Evolutionary conservation across 306 rosid species (phyloP), one percentile per base, ranked within the genome.

Genomic region (Rosa multiflora): DNA sequence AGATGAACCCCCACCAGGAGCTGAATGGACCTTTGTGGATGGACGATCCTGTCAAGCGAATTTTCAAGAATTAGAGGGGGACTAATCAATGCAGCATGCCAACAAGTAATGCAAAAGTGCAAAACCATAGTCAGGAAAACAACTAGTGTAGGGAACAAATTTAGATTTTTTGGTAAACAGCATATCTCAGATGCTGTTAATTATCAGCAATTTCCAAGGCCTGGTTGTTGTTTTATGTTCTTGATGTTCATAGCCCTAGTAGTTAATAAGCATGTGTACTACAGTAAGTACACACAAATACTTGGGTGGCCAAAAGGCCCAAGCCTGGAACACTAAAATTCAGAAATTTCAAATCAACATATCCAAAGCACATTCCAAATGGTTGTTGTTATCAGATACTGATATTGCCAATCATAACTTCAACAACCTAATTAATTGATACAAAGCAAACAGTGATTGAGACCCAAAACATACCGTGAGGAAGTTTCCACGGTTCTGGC

Each of bases 401-500:
- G 23, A 74, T 21, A 74, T 39, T 39, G 40, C 20, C 39, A 39
- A 63, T 23, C 42, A 43, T 40, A 58, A 58, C 42, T 4, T 58
- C 4, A 74, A 56, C 49, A 61, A 59, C 21, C 29, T 74, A 4
- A 1, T 2, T 13, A 56, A 20, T 13, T 14, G 21, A 42, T 56
- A 14, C 53, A 75, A 29, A 43, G 6, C 1, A 62, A 46, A 10
- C 18, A 6, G 17, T 44, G 13, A 62, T 13, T 46, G n/a, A 9
- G 59, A 79, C 35, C 23, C 43, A 35, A 48, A 48, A 18, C 78
- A 52, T 80, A 80, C 83, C 0, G 83, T 80, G 83, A 80, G 18
- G 68, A 80, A 80, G 79, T 80, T 80, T 40, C 83, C 83, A 5
- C 79, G 67, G 75, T 80, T 80, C 83, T 80, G 83, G 66, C 83